A percentile compares a stretch with the other conserved stretches of the same genome.
These are phyloP conservation scores for Alternaria angustiovoidea DNA, from an alignment of 2,329 filamentous ascomycete species.

Conservation along the genomic window DNA sequence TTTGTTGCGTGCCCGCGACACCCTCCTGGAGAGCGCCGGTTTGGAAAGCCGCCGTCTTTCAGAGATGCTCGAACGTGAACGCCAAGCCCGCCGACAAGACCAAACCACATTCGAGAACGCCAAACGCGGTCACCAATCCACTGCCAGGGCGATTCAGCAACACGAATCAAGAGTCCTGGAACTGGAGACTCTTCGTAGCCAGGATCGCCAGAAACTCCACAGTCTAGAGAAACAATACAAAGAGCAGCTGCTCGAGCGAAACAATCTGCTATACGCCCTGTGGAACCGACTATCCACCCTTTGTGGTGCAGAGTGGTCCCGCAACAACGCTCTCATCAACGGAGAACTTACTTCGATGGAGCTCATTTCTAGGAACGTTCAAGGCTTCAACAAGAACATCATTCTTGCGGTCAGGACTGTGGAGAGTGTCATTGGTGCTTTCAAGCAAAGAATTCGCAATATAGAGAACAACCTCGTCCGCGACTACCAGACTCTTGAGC, in stretches of 20 bases:
- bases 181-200: slow-evolving; percentile 78
- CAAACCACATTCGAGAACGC: slow-evolving; percentile 88
- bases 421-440: slow-evolving; percentile 78
- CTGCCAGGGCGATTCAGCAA: slow-evolving; percentile 83
- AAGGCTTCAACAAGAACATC: slow-evolving; percentile 89
- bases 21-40: slow-evolving; percentile 84
- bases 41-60: slow-evolving; percentile 85
- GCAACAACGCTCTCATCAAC: slow-evolving; percentile 87
- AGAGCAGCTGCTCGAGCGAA: slow-evolving; percentile 88
- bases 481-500: slow-evolving; percentile 87
- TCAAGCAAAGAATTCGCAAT: slow-evolving; percentile 79
- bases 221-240: slow-evolving; percentile 80
- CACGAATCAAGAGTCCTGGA: slow-evolving; percentile 87
- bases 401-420: slow-evolving; percentile 86
- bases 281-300: slow-evolving; percentile 89
- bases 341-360: slow-evolving; percentile 86
- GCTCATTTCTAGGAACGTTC: slow-evolving; percentile 82
- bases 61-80: slow-evolving; percentile 91
- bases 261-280: slow-evolving; percentile 83
- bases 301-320: slow-evolving; percentile 91
- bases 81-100: slow-evolving; percentile 82
- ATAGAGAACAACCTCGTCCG: slow-evolving; percentile 92
- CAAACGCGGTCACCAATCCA: slow-evolving; percentile 85
- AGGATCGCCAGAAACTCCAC: slow-evolving; percentile 79
- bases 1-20: slow-evolving; percentile 87